Base-by-base conservation (phyloP, 768 basidiomycete genomes). In the Galerina marginata region DNA sequence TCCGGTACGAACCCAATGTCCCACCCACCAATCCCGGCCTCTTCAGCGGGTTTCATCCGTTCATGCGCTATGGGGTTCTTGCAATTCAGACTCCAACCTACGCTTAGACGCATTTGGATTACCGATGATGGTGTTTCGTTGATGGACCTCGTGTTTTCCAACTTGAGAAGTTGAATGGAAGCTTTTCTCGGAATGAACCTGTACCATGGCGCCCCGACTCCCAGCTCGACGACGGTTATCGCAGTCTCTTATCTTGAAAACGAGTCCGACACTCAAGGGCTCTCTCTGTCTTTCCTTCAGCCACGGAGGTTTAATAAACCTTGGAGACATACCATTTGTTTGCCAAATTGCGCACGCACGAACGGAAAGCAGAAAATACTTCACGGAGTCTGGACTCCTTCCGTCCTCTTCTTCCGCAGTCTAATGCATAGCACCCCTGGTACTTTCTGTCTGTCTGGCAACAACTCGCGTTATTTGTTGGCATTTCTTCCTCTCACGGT, bases 231-330 rank as follows among this genome's bases (percentile, higher is more conserved):
- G 29, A 33, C 29, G 29, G 29, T 7, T 33, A 33, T 33, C 29
- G 29, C 15, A 37, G 15, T 16, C 36, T 53, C 51, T 29, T 49
- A 33, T 25, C 47, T 49, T 33, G 51, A 53, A 29, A 16, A 53
- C 33, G 14, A 39, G 20, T 33, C 47, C 9, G 9, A 33, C 26
- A n/a, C 47, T 49, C 5, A 33, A 40, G 11, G 14, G 36, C 25
- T 40, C 39, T 50, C 56, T 29, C 36, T 23, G 46, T 29, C 49
- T 20, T 56, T 60, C 38, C 54, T 47, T 54, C 59, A 47, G 54
- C 37, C 46, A 55, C 54, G 59, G 54, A 60, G 25, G 46, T 26
- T 50, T 43, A 23, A 37, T 46, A 38, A 48, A 25, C 4, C 25
- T 48, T 47, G 59, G 48, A 38, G 23, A 47, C 26, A 20, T 20